Base-by-base conservation (phyloP, 768 basidiomycete species). In the Tricholoma bakamatsutake region DNA sequence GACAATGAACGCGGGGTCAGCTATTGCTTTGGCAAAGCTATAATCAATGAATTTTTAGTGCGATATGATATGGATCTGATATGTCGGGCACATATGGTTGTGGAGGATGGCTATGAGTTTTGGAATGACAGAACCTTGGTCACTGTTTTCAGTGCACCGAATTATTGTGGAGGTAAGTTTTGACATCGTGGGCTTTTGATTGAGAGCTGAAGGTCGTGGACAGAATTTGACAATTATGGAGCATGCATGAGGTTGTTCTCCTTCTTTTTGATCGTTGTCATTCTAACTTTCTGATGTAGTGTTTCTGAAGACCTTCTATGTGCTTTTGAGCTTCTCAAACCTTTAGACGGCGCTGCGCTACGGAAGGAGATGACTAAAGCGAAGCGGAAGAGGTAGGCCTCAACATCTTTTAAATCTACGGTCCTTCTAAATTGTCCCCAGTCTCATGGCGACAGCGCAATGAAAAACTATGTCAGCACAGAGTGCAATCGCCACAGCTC, bases 1-100 rank as follows among this genome's bases (percentile, higher is more conserved):
- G 97, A 99, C 69, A 99, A 98, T 70, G 97, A 99, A 71, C 81
- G 97, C 52, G 97, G 97, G 15, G 97, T 99, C 58, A 97, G 93
- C 69, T 99, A 95, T 76, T 98, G 97, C 74, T 99, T 98, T 66
- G 97, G 97, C 50, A 98, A 98, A 76, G 85, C 85, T 11, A 90
- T 98, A 62, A 98, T 98, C 67, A 96, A 96, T 65, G 90, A 95
- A 60, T 98, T 98, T 77, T 76, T 98, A 54, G 85, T 87, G 61
- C 85, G 89, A 59, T 94, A 95, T 67, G 96, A 99, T 71, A 98
- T 99, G 90, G 96, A 99, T 73, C 80, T 99, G 60, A 98, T 99
- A 73, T 98, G 97, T 76, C 88, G 97, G 50, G 97, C 97, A 50
- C 97, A 99, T 73, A 98, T 98, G 97, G 97, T 99, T 45, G 97